Conservation (phyloP, 1,139 yeast genomes). For the Pichia sp. region DNA sequence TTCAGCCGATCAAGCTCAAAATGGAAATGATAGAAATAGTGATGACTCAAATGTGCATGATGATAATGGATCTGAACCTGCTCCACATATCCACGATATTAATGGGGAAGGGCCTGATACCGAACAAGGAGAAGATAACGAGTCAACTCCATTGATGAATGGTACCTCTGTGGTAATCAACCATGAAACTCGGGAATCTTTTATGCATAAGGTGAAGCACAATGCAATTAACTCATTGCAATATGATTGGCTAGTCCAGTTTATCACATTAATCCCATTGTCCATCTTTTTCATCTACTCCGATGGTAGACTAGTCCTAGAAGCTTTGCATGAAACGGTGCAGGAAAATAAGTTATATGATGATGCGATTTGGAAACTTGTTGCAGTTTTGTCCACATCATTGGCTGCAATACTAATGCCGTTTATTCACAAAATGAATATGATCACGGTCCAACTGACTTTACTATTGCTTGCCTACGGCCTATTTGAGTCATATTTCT, state of each 20-base stretch:
- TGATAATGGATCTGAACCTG: not conserved
- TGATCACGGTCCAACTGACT: slow-evolving; percentile 39
- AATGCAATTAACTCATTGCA: slow-evolving; percentile 43
- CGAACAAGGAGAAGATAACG: slow-evolving; percentile 3
- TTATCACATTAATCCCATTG: slow-evolving; percentile 62
- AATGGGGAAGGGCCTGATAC: not conserved
- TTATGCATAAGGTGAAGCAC: slow-evolving; percentile 24
- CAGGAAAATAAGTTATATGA: slow-evolving; percentile 57
- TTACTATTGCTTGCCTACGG: slow-evolving; percentile 34
- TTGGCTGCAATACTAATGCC: slow-evolving; percentile 62
- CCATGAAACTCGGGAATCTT: slow-evolving; percentile 25
- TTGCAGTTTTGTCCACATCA: slow-evolving; percentile 37
- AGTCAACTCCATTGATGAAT: slow-evolving; percentile 21
- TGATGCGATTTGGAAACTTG: slow-evolving; percentile 41
- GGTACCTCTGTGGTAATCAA: slow-evolving; percentile 30
- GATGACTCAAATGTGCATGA: not conserved
- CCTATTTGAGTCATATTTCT: slow-evolving; percentile 31
- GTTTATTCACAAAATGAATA: slow-evolving; percentile 65
- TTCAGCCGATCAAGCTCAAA: slow-evolving; percentile 11
- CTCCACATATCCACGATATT: slow-evolving; percentile 13
- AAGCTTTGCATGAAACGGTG: slow-evolving; percentile 63
- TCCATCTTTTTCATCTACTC: slow-evolving; percentile 49
- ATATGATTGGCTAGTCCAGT: slow-evolving; percentile 82
- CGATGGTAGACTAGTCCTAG: slow-evolving; percentile 50
- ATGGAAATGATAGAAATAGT: not conserved